These are phyloP conservation scores for Eutrema yunnanense DNA, from an alignment of 345 rosid species.

Conservation along the genomic window DNA sequence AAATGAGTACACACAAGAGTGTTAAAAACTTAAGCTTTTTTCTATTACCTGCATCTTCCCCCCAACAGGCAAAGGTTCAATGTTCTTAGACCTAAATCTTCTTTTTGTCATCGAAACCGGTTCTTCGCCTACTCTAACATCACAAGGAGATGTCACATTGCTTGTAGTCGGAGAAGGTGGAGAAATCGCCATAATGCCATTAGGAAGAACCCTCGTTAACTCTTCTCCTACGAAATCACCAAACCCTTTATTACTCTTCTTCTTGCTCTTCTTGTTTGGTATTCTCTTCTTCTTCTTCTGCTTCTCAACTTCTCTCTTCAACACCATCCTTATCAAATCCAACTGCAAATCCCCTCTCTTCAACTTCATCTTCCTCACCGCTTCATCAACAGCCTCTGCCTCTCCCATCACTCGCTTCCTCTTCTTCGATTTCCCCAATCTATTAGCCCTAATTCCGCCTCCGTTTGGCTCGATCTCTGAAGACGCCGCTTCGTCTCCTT, in stretches of 20 bases:
- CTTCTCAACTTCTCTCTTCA: conserved; percentile 79
- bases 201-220: conserved; percentile 70
- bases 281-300: conserved; percentile 24
- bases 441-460: conserved; percentile 49
- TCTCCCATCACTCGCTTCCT: conserved; percentile 35
- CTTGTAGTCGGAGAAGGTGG: conserved; percentile 37
- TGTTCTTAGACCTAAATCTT: conserved; percentile 77
- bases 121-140: conserved; percentile 60
- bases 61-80: conserved; percentile 68
- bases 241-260: conserved; percentile 22
- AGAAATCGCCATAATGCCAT: conserved; percentile 89
- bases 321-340: conserved; percentile 79
- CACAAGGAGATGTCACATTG: conserved; percentile 50
- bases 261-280: conserved; percentile 22
- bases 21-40: neutral
- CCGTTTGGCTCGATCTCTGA: conserved; percentile 3
- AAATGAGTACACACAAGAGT: neutral
- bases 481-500: conserved; percentile 18
- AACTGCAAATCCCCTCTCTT: conserved; percentile 61
- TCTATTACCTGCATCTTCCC: conserved; percentile 59
- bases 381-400: conserved; percentile 43
- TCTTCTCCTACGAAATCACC: conserved; percentile 47
- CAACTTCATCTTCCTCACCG: conserved; percentile 54
- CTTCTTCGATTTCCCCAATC: conserved; percentile 35
- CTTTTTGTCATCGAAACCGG: conserved; percentile 37